These are phyloP conservation scores for Fraxinus ornus DNA, from an alignment of 305 asterid genomes.

Conservation along the genomic window DNA sequence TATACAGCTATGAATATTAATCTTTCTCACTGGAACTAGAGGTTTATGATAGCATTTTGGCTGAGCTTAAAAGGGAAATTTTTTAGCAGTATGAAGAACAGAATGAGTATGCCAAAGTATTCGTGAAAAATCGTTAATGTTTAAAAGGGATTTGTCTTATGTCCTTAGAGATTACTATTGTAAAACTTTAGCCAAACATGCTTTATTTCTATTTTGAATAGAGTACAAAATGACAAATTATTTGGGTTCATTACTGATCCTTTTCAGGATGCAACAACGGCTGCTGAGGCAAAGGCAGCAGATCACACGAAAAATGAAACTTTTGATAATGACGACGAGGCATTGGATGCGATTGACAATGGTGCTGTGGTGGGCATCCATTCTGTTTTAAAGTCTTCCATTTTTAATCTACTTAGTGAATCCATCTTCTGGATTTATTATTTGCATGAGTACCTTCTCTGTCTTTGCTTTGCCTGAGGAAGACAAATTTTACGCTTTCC, in stretches of 20 bases:
- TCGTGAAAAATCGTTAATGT: neutral
- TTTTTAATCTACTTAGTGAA: slow-evolving; percentile 11
- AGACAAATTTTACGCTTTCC: neutral
- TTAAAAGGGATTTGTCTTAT: neutral
- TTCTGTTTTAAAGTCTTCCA: slow-evolving; percentile 17
- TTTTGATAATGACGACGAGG: slow-evolving; percentile 50
- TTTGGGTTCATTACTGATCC: slow-evolving; percentile 6
- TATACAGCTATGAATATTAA: neutral
- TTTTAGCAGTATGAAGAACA: neutral
- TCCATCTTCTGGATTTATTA: neutral
- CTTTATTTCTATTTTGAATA: neutral
- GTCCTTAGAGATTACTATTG: neutral
- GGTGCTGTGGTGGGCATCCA: slow-evolving; percentile 59
- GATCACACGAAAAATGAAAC: slow-evolving; percentile 35
- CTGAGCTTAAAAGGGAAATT: neutral
- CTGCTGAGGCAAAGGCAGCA: slow-evolving; percentile 29
- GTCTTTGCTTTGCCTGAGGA: slow-evolving; percentile 10
- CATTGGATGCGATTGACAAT: slow-evolving; percentile 63
- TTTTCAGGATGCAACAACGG: slow-evolving; percentile 54
- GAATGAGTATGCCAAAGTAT: neutral
- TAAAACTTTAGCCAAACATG: neutral
- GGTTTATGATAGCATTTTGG: neutral
- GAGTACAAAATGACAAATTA: neutral
- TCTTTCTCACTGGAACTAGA: neutral
- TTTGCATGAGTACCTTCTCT: neutral